These are phyloP conservation scores for Candida golubevii DNA, from an alignment of 805 yeast genomes.

Conservation along the genomic window DNA sequence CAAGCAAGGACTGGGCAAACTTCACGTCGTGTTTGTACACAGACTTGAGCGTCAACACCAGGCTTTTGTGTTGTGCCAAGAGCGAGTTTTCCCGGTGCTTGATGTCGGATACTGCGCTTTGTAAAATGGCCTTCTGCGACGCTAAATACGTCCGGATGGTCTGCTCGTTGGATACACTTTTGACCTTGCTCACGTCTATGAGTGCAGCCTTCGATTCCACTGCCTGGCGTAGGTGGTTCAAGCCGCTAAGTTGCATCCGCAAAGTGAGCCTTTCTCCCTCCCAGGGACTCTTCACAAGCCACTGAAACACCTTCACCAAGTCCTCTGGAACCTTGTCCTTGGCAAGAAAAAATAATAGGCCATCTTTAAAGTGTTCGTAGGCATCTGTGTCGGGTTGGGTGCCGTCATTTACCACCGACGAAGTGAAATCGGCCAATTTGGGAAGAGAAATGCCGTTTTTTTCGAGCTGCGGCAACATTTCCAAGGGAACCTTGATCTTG, in stretches of 20 bases:
- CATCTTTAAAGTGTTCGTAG: constrained; percentile 24
- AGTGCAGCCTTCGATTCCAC: constrained; percentile 46
- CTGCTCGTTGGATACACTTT: constrained; percentile 8
- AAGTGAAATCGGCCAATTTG: constrained; percentile 34
- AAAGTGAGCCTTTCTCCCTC: constrained; percentile 42
- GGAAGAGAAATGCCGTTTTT: constrained; percentile 37
- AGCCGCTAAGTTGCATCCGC: constrained; percentile 59
- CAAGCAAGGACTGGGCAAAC: constrained; percentile 51
- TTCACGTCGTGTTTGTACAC: constrained; percentile 51
- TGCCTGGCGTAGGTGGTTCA: constrained; percentile 49
- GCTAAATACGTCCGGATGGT: constrained; percentile 43
- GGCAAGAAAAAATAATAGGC: constrained; percentile 38
- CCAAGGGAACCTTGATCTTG: constrained; percentile 50
- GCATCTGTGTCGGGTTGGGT: background rate
- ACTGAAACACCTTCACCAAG: constrained; percentile 51
- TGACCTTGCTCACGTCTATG: constrained; percentile 23
- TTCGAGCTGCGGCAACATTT: constrained; percentile 27
- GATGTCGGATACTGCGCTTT: constrained; percentile 41
- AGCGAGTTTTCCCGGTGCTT: constrained; percentile 43
- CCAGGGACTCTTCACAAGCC: constrained; percentile 44
- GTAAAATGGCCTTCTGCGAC: constrained; percentile 48
- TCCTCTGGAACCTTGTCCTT: constrained; percentile 36
- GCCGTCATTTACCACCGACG: constrained; percentile 22
- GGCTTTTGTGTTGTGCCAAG: constrained; percentile 40
- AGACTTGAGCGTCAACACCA: constrained; percentile 51